A percentile compares a stretch with the other conserved stretches of the same genome.
These are phyloP conservation scores for Pythium sp. DNA, from an alignment of 352 stramenopile genomes.

Conservation along the genomic window DNA sequence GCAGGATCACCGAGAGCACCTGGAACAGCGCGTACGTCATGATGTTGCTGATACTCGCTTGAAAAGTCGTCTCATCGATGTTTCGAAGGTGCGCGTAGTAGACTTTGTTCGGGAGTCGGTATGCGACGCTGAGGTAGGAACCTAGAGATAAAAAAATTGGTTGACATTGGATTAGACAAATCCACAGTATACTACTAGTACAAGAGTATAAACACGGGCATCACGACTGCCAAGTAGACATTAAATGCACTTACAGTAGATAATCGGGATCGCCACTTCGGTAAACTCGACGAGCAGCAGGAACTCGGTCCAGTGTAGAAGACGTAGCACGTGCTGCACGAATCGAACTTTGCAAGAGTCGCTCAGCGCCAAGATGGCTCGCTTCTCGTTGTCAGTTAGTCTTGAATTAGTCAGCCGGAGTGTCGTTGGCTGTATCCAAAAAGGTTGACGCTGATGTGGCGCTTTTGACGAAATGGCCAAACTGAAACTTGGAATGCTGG, in stretches of 20 bases:
- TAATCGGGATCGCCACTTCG: conserved; percentile 20
- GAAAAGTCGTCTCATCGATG: neutral
- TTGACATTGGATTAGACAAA: neutral
- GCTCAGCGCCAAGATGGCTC: neutral
- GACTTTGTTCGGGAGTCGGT: conserved; percentile 1
- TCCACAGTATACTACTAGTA: too few species aligned
- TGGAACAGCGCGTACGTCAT: neutral
- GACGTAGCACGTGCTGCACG: conserved; percentile 1
- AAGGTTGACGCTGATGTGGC: neutral
- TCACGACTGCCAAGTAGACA: too few species aligned
- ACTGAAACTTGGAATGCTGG: too few species aligned
- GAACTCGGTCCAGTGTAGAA: conserved; percentile 22
- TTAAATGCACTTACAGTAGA: conserved; percentile 20
- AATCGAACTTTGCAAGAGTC: neutral
- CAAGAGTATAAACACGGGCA: too few species aligned
- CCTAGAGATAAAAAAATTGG: neutral
- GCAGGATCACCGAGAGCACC: neutral
- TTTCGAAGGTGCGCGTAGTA: conserved; percentile 7
- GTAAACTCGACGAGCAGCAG: conserved; percentile 21
- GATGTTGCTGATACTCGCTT: neutral
- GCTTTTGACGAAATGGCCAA: too few species aligned
- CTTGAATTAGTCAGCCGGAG: neutral
- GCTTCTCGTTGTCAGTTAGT: neutral
- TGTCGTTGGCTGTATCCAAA: neutral
- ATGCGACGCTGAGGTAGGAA: neutral